Conservation (phyloP, 495 filamentous ascomycete species). For the Penicillium arizonense region DNA sequence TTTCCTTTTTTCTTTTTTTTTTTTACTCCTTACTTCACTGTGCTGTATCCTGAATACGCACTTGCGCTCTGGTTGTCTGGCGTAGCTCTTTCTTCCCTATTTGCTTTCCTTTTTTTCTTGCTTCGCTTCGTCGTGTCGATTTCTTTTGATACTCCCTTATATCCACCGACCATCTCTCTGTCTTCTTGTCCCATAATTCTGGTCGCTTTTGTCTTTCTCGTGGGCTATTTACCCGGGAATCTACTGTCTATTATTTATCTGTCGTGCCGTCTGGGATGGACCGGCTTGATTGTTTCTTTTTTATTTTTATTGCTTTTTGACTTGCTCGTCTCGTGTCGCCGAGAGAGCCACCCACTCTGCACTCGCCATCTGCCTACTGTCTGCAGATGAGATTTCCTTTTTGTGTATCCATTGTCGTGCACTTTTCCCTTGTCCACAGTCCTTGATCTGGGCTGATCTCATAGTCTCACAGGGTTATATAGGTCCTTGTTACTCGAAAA, state of each 20-base stretch:
- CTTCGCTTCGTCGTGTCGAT: constrained; percentile 33
- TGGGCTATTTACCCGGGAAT: constrained; percentile 16
- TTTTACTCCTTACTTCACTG: constrained; percentile 17
- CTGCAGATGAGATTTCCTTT: constrained; percentile 17
- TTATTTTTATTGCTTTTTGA: constrained; percentile 9
- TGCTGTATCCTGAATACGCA: constrained; percentile 21
- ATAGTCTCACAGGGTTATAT: constrained; percentile 16
- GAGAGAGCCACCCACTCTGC: constrained; percentile 22
- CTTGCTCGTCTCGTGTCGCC: constrained; percentile 8
- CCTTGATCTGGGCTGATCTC: constrained; percentile 21
- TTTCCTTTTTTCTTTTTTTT: background rate
- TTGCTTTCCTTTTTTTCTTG: constrained; percentile 17
- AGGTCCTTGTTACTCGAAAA: constrained; percentile 23
- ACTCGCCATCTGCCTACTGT: constrained; percentile 6
- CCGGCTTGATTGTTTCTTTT: constrained; percentile 8
- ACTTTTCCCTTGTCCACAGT: constrained; percentile 30
- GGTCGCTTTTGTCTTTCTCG: constrained; percentile 9
- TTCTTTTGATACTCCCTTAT: constrained; percentile 35
- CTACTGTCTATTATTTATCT: constrained; percentile 20
- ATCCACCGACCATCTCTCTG: constrained; percentile 21
- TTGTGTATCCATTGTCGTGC: constrained; percentile 10
- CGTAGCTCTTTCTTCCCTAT: constrained; percentile 16
- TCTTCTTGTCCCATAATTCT: constrained; percentile 23
- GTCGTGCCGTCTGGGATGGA: constrained; percentile 30
- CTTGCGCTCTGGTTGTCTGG: constrained; percentile 24